Percentiles rank a stretch among this genome's conserved stretches.
Conservation (phyloP, 2,329 filamentous ascomycete species). For the Phoma sp. region DNA sequence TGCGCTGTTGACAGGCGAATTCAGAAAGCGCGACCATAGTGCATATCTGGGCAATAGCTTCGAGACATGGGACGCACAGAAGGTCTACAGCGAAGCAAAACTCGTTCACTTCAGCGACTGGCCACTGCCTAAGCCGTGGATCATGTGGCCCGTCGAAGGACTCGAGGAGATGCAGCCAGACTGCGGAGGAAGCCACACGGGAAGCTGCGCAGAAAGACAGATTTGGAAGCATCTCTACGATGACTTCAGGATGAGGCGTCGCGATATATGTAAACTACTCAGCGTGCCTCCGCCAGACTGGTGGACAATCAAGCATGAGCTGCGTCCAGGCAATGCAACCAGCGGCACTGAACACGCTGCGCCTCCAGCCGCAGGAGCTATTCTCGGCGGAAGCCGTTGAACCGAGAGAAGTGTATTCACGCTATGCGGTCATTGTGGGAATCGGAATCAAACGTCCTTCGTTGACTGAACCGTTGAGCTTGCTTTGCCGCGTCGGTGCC, state of each 20-base stretch:
- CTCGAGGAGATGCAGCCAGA: constrained; percentile 54
- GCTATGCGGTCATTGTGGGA: no score
- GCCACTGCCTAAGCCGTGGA: constrained; percentile 71
- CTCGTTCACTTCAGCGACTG: constrained; percentile 75
- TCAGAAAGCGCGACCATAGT: constrained; percentile 60
- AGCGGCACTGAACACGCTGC: constrained; percentile 32
- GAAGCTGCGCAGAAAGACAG: constrained; percentile 46
- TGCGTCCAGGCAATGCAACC: constrained; percentile 26
- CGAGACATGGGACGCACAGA: constrained; percentile 65
- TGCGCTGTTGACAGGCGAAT: constrained; percentile 67
- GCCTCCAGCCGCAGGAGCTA: constrained; percentile 17
- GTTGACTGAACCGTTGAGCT: background rate
- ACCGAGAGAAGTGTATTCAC: no score
- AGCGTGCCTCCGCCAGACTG: constrained; percentile 50
- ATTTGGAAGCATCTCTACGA: constrained; percentile 55
- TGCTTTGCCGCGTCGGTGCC: background rate
- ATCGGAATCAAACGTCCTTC: no score
- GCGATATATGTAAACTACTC: constrained; percentile 48
- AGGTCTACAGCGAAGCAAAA: constrained; percentile 64
- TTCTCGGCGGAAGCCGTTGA: background rate
- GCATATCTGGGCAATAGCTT: constrained; percentile 59
- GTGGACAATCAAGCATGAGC: constrained; percentile 34
- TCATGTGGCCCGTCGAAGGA: constrained; percentile 53
- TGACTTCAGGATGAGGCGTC: constrained; percentile 51
- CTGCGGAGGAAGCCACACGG: constrained; percentile 44